Evolutionary conservation across 345 rosid species (phyloP).

Genomic region (Zanthoxylum bungeanum): DNA sequence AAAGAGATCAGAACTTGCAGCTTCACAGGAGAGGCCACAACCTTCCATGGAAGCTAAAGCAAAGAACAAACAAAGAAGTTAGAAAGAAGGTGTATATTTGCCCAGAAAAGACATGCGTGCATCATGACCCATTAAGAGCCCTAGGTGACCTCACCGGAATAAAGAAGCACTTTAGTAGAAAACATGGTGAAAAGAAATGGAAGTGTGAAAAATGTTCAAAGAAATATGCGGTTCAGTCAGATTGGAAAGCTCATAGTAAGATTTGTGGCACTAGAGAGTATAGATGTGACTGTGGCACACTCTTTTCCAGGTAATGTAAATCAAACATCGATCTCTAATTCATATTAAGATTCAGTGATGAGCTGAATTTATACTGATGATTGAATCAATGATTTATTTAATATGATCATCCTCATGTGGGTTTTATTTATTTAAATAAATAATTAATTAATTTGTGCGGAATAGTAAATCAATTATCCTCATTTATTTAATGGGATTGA

Average conservation of each 20-base stretch:
- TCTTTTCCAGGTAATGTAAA: slow-evolving; percentile 45
- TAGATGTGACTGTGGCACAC: slow-evolving; percentile 53
- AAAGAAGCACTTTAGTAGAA: slow-evolving; percentile 53
- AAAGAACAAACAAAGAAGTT: slow-evolving; percentile 39
- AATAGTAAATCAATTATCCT: too few relatives aligned
- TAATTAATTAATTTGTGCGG: too few relatives aligned
- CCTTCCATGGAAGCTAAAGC: slow-evolving; percentile 57
- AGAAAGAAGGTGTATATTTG: slow-evolving; percentile 49
- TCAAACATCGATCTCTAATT: too few relatives aligned
- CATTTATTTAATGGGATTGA: too few relatives aligned
- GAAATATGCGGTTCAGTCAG: slow-evolving; percentile 60
- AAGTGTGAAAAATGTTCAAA: slow-evolving; percentile 60
- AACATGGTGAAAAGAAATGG: slow-evolving; percentile 62
- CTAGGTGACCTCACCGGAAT: slow-evolving; percentile 55
- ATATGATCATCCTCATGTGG: too few relatives aligned
- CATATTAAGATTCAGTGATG: too few relatives aligned
- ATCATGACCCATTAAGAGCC: slow-evolving; percentile 48
- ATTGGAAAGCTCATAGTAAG: slow-evolving; percentile 58
- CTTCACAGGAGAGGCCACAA: slow-evolving; percentile 58
- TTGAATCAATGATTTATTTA: too few relatives aligned
- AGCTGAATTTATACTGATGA: too few relatives aligned
- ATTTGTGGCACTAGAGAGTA: slow-evolving; percentile 57
- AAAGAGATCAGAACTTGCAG: slow-evolving; percentile 55
- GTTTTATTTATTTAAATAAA: too few relatives aligned
- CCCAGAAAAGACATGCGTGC: slow-evolving; percentile 53